Evolutionary conservation across 2,329 filamentous ascomycete genomes (phyloP), one percentile per base, ranked within the genome.

Genomic region (Trichoderma koningii): DNA sequence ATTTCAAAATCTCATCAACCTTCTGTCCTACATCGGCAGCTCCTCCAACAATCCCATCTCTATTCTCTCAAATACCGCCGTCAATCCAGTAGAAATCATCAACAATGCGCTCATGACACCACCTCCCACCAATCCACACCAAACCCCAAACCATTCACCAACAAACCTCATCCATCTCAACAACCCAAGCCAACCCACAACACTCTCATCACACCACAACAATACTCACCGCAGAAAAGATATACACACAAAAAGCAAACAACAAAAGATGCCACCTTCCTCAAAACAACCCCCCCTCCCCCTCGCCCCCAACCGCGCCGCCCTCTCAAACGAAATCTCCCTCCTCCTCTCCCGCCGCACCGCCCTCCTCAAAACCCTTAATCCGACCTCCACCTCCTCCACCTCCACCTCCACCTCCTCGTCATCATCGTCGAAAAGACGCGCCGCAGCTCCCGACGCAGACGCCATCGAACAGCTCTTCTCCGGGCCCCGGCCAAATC

Each of bases 261-360:
- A 12, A 7, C 44, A 34, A 45, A n/a, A 38, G n/a, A 65, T 65
- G 63, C 63, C 63, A 14, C 63, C 63, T 10, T 48, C 50, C 19
- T 52, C 55, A 3, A 66, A 66, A 66, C 64, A 47, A 7, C 23
- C 70, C 1, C 69, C 70, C 59, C 74, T 77, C 55, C 78, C 79
- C 55, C 71, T 76, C 55, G 76, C 77, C 26, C 69, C 76, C 63
- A 72, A 80, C 70, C 74, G 73, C 72, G 75, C 75, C 68, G 72
- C 76, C 63, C 69, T 79, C 55, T 72, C 77, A 66, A 82, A 82
- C 75, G 74, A 74, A 66, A 77, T 82, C 64, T 75, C 77, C 64
- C 74, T 82, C 60, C 72, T 76, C 69, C 68, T 78, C 45, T 69
- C 78, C 60, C 73, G 74, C 10, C 76, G 75, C 64, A 69, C 74